phyloP scores from a whole-genome alignment of 2,329 filamentous ascomycete genomes.

The Cladosporium sp. region DNA sequence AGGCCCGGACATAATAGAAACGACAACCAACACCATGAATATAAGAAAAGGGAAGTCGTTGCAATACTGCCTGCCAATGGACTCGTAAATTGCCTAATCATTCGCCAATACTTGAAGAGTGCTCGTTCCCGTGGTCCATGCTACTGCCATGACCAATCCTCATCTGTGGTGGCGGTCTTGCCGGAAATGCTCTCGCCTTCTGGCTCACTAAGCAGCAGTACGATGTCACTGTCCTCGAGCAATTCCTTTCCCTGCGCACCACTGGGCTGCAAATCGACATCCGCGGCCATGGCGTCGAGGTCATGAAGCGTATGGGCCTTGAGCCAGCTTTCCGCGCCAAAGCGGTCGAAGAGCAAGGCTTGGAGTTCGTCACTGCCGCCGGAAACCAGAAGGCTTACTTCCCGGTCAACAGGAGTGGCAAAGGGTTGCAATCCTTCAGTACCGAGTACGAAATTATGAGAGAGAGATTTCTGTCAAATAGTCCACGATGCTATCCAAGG shows the following conservation, averaged over 20 bases:
- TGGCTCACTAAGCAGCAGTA: slow-evolving; percentile 17
- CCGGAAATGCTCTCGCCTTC: slow-evolving; percentile 21
- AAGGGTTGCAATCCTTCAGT: slow-evolving; percentile 31
- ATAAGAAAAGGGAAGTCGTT: no score
- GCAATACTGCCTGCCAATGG: no score
- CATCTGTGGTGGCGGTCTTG: slow-evolving; percentile 23
- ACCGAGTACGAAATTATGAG: slow-evolving; percentile 54
- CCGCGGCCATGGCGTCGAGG: slow-evolving; percentile 22
- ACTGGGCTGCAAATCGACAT: slow-evolving; percentile 29
- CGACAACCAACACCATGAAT: no score
- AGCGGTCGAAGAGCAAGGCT: slow-evolving; percentile 23
- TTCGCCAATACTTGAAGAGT: no score
- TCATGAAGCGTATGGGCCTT: slow-evolving; percentile 26
- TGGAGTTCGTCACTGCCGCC: slow-evolving; percentile 22
- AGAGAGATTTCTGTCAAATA: slow-evolving; percentile 46
- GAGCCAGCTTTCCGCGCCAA: slow-evolving; percentile 17
- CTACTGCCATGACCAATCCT: no score
- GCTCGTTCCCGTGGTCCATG: no score
- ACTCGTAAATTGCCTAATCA: no score
- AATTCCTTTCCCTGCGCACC: slow-evolving; percentile 7
- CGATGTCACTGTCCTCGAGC: slow-evolving; percentile 22
- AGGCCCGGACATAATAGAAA: no score
- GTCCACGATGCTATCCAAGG: slow-evolving; percentile 33
- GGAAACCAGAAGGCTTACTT: slow-evolving; percentile 22
- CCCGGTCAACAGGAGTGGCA: slow-evolving; percentile 17